Evolutionary conservation across 1,284 basidiomycete species (phyloP), one percentile per base, ranked within the genome.

Genomic region (Heterobasidion irregulare): DNA sequence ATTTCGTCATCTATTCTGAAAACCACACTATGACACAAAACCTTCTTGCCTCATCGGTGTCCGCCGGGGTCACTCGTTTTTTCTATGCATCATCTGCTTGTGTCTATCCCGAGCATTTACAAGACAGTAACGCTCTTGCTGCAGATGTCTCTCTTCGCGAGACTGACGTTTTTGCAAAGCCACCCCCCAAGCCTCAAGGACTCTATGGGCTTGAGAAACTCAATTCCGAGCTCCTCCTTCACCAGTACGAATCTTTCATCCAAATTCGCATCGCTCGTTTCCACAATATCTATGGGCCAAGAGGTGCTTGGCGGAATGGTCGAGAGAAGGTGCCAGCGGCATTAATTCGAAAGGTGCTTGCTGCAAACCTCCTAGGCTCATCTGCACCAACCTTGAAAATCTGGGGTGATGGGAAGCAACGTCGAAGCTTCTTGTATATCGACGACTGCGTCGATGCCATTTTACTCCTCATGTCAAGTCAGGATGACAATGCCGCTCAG

Each of bases 131-230:
- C 6, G 45, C 59, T 18, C 61, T 60, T 18, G 53, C 61, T 8
- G 34, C 7, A 0, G 75, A 79, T 49, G 68, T 79, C 26, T 74
- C 72, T 1, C 72, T 83, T 34, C 63, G 65, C 6, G 82, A 83
- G 62, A 56, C 53, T 0, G 75, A 81, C 56, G 73, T 73, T 0
- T 80, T 71, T 68, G 57, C 50, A 2, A 57, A 65, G 15, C 60
- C 60, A 2, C 66, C 65, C 2, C 77, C 77, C 9, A 54, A 58
- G 8, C 78, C 79, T 0, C 80, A 83, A 63, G 79, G 79, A 8
- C 70, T 82, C 1, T 84, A 84, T 53, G 80, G 82, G 12, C 70
- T 80, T 6, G 80, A 84, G 64, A 83, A 84, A 59, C 70, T 82
- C 26, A 57, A 66, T n/a, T 72, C 75, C 0, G 82, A 84, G 60